These are phyloP conservation scores for Aureobasidium leucospermi DNA, from an alignment of 2,329 filamentous ascomycete species.

Conservation along the genomic window DNA sequence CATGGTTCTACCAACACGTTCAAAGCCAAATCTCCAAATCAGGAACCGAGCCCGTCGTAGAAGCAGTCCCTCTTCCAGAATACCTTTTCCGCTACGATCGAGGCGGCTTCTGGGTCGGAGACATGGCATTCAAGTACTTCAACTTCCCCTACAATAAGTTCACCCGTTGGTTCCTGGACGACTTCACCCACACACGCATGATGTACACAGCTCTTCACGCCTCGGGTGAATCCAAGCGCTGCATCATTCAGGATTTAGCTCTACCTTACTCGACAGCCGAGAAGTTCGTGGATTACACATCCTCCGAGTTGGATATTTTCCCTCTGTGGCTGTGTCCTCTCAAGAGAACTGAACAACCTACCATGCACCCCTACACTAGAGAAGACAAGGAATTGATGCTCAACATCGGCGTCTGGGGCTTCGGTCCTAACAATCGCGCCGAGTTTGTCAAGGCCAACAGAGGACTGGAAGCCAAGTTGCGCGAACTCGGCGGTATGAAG, in stretches of 20 bases:
- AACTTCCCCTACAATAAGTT: constrained; percentile 56
- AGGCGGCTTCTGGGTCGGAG: constrained; percentile 61
- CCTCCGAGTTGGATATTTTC: constrained; percentile 35
- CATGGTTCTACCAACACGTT: constrained; percentile 46
- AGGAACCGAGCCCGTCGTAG: constrained; percentile 21
- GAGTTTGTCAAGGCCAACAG: constrained; percentile 51
- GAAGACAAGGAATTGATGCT: constrained; percentile 35
- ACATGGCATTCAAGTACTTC: constrained; percentile 58
- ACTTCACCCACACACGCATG: constrained; percentile 55
- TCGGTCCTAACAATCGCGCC: constrained; percentile 27
- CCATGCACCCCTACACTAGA: constrained; percentile 27
- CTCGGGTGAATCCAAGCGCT: constrained; percentile 51
- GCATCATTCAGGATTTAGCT: constrained; percentile 59
- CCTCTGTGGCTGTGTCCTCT: constrained; percentile 45
- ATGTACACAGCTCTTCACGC: constrained; percentile 60
- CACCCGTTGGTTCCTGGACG: constrained; percentile 55
- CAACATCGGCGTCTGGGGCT: constrained; percentile 59
- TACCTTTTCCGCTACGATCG: constrained; percentile 68
- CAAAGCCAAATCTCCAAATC: constrained; percentile 21
- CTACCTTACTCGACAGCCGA: constrained; percentile 37
- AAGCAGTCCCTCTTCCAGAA: constrained; percentile 55
- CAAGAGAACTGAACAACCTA: constrained; percentile 18
- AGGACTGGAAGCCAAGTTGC: constrained; percentile 52
- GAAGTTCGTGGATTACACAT: constrained; percentile 38
- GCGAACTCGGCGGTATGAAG: constrained; percentile 57